Percentiles rank a stretch among this genome's conserved stretches.
Conservation (phyloP, 2,329 filamentous ascomycete species). For the Westerdykella sp. region DNA sequence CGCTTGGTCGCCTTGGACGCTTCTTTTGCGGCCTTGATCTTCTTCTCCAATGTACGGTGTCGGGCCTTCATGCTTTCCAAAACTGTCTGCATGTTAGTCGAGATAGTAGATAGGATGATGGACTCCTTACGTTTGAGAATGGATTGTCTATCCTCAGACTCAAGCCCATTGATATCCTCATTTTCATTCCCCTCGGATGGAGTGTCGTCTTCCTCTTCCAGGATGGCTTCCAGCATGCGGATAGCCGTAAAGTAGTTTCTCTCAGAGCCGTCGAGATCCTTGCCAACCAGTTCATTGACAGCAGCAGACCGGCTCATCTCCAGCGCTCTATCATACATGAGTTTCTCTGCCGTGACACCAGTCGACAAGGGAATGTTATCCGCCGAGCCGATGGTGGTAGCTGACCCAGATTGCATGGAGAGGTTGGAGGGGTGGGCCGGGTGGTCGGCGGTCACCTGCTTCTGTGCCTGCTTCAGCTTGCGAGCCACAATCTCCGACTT, state of each 20-base stretch:
- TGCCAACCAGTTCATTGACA: constrained; percentile 90
- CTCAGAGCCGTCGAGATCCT: constrained; percentile 81
- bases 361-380: constrained; percentile 80
- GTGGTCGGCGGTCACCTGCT: constrained; percentile 74
- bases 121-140: constrained; percentile 63
- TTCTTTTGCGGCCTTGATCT: constrained; percentile 40
- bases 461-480: constrained; percentile 80
- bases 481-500: constrained; percentile 92
- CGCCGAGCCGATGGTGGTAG: constrained; percentile 55
- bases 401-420: constrained; percentile 52
- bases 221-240: constrained; percentile 86
- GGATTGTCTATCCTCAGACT: constrained; percentile 65
- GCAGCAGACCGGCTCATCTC: constrained; percentile 95
- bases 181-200: constrained; percentile 43
- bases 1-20: constrained; percentile 36
- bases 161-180: constrained; percentile 50
- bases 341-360: constrained; percentile 87
- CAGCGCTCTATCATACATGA: constrained; percentile 95
- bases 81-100: constrained; percentile 34
- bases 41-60: constrained; percentile 40
- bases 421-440: constrained; percentile 80
- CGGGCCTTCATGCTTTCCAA: constrained; percentile 42
- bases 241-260: constrained; percentile 91
- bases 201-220: constrained; percentile 69
- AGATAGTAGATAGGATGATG: not conserved